Base-by-base conservation (phyloP, 2,329 filamentous ascomycete genomes). In the Aspergillus brunneoviolaceus region DNA sequence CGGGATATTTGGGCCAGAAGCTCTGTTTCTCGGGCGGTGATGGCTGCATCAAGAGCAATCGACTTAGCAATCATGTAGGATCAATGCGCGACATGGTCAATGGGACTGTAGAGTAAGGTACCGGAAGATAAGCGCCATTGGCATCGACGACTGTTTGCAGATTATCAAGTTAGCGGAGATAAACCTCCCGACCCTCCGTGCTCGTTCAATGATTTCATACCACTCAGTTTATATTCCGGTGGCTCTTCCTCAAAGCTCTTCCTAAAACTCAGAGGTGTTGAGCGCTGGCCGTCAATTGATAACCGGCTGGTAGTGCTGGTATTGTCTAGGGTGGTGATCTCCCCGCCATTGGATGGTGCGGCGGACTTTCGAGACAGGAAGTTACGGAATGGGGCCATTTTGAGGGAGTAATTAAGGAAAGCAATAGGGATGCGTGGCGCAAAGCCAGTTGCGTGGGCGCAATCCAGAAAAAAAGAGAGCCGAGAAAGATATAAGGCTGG, bases 101-200 rank as follows among this genome's bases (percentile, higher is more conserved):
- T 42, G 23, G 31, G 55, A 33, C 48, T 19, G 39, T 33, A 49
- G 47, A 42, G 35, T 21, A 70, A 62, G 78, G 5, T 87, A 95
- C 92, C 69, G 94, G 94, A 67, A 98, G 85, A 79, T 96, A 98
- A 63, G 96, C 90, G 67, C 94, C 94, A 75, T 90, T 96, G 77
- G 96, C 93, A 74, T 96, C 96, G 76, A 98, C 95, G 66, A 97
- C 94, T 97, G 74, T 68, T 63, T 23, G 55, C 39, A 25, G 62
- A 65, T 73, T 65, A 74, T 68, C 61, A 64, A 72, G 66, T 65
- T 58, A 63, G 55, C 31, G 50, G 52, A 53, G 50, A 29, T 50
- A 42, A 60, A 25, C n/a, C 11, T 47, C 29, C 25, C 39, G 6
- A 16, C 16, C 39, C 5, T n/a, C 16, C n/a, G 19, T 19, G 29